These are phyloP conservation scores for Podospora fimiseda DNA, from an alignment of 495 filamentous ascomycete genomes.

Conservation along the genomic window DNA sequence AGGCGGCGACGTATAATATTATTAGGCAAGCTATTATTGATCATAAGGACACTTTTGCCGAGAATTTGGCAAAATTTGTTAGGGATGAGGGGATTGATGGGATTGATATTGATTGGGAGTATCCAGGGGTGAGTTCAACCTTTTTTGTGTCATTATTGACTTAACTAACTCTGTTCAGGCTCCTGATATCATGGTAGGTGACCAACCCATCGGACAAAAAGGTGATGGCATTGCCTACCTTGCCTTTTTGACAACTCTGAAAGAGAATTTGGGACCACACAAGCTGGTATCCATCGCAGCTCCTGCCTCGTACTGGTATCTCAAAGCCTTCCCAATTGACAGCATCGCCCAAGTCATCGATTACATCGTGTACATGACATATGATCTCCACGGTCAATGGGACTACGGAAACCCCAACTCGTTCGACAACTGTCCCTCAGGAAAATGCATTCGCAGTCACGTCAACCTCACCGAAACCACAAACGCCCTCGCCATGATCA, in stretches of 20 bases:
- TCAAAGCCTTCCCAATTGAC: slow-evolving; percentile 23
- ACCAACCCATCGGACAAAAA: slow-evolving; percentile 13
- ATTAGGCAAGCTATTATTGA: slow-evolving; percentile 19
- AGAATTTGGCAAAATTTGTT: slow-evolving; percentile 21
- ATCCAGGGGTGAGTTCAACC: slow-evolving; percentile 25
- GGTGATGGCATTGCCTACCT: slow-evolving; percentile 12
- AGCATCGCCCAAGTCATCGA: slow-evolving; percentile 18
- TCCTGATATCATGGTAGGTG: slow-evolving; percentile 22
- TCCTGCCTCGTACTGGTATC: slow-evolving; percentile 28
- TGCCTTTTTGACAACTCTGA: slow-evolving; percentile 10
- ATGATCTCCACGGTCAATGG: slow-evolving; percentile 16
- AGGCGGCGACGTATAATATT: slow-evolving; percentile 18
- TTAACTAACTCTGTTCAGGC: slow-evolving; percentile 15
- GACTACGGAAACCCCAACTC: slow-evolving; percentile 4
- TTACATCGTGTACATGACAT: slow-evolving; percentile 39
- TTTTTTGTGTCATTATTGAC: not conserved
- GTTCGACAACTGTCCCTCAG: slow-evolving; percentile 12
- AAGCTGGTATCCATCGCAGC: slow-evolving; percentile 24
- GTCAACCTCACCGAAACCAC: slow-evolving; percentile 42
- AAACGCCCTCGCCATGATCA: slow-evolving; percentile 39
- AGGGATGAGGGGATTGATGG: slow-evolving; percentile 24
- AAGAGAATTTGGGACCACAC: not conserved
- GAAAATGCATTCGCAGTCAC: slow-evolving; percentile 37
- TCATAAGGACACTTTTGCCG: slow-evolving; percentile 17
- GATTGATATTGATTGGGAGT: slow-evolving; percentile 32